phyloP scores from a whole-genome alignment of 1,139 yeast species.

The Geotrichum candidum region DNA sequence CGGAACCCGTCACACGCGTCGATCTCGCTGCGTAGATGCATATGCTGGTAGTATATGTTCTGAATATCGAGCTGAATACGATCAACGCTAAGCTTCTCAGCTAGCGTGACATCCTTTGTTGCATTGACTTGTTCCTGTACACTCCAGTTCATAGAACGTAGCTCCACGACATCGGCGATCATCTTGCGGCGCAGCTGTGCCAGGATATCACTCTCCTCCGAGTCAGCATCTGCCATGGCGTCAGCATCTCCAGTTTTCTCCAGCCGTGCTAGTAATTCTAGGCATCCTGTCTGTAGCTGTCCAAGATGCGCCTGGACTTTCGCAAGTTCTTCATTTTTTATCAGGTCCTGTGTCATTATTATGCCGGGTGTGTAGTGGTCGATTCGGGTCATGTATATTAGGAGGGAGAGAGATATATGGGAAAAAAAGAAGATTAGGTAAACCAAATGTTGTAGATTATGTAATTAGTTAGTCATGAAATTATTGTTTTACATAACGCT shows the following conservation, averaged over 20 bases:
- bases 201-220: background rate
- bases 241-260: background rate
- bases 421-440: background rate
- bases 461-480: no score
- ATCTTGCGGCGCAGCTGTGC: conserved; percentile 21
- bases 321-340: background rate
- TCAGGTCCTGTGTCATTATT: conserved; percentile 6
- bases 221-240: background rate
- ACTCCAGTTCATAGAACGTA: conserved; percentile 27
- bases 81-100: conserved; percentile 29
- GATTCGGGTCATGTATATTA: background rate
- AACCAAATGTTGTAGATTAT: no score
- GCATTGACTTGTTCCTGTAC: conserved; percentile 25
- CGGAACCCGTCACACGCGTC: conserved; percentile 28
- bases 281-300: conserved; percentile 12
- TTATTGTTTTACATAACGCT: no score
- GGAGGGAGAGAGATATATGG: background rate
- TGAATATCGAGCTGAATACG: conserved; percentile 30
- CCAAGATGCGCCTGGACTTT: conserved; percentile 7
- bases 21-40: conserved; percentile 31
- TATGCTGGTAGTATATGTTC: conserved; percentile 33
- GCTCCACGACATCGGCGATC: conserved; percentile 23
- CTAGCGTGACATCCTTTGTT: conserved; percentile 24
- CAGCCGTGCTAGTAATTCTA: background rate
- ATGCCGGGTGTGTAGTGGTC: background rate